Percentiles rank a stretch among this genome's conserved stretches.
Conservation (phyloP, 805 yeast species). For the Yarrowia sp. region DNA sequence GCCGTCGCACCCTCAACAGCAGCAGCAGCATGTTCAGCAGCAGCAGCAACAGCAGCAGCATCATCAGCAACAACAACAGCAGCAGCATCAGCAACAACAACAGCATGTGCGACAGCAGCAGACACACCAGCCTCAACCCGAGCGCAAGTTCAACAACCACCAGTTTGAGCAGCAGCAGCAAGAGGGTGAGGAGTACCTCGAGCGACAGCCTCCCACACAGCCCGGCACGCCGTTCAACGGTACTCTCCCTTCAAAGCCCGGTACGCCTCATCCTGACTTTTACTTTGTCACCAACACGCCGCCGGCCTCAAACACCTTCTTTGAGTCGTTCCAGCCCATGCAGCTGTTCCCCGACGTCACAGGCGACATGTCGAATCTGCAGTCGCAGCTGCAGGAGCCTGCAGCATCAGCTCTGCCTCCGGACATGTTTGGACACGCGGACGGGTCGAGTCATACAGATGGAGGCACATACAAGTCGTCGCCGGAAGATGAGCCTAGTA, state of each 20-base stretch:
- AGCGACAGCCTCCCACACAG: neutral
- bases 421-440: slow-evolving; percentile 11
- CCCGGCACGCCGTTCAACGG: slow-evolving; percentile 22
- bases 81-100: neutral
- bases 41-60: neutral
- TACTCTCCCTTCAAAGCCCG: slow-evolving; percentile 8
- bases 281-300: slow-evolving; percentile 38
- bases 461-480: slow-evolving; percentile 28
- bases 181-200: neutral
- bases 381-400: slow-evolving; percentile 2
- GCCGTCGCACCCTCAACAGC: slow-evolving; percentile 6
- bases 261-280: slow-evolving; percentile 36
- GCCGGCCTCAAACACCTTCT: slow-evolving; percentile 38
- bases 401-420: neutral
- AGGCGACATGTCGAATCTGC: slow-evolving; percentile 12
- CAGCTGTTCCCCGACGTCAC: slow-evolving; percentile 50
- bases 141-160: slow-evolving; percentile 12
- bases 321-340: slow-evolving; percentile 56
- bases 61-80: neutral
- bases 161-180: neutral
- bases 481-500: slow-evolving; percentile 28
- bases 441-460: neutral
- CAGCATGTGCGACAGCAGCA: neutral
- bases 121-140: neutral
- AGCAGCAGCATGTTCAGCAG: neutral